Conservation (phyloP, 768 basidiomycete species). For the Daedaleopsis nitida region DNA sequence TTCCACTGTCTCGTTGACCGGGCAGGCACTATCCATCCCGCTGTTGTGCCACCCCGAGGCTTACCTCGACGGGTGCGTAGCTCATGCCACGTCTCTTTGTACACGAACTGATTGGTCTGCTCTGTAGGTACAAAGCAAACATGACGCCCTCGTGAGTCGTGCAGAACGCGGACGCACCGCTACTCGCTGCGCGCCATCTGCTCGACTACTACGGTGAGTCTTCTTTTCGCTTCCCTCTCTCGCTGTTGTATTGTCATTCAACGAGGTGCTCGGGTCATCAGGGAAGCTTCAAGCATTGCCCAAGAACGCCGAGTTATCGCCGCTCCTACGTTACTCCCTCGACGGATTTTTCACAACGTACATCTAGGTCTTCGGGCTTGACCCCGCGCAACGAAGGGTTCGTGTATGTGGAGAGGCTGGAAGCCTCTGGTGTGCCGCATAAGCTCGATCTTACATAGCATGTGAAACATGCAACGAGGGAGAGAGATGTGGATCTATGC, state of each 20-base stretch:
- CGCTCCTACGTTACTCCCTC: constrained; percentile 24
- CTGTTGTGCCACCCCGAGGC: constrained; percentile 21
- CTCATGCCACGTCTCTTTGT: not conserved
- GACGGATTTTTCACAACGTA: constrained; percentile 24
- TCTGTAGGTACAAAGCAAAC: not conserved
- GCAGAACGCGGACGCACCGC: not conserved
- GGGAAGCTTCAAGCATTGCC: constrained; percentile 1
- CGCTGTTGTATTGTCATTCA: not conserved
- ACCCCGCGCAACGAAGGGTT: constrained; percentile 33
- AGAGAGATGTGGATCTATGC: too few relatives aligned
- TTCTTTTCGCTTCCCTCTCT: not conserved
- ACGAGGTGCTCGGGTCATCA: not conserved
- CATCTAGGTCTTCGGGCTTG: constrained; percentile 27
- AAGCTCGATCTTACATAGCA: too few relatives aligned
- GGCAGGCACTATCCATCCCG: constrained; percentile 27
- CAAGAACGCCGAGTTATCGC: constrained; percentile 14
- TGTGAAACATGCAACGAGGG: too few relatives aligned
- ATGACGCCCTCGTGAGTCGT: not conserved
- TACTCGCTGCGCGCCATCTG: not conserved
- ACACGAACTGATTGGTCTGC: not conserved
- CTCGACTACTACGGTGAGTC: constrained; percentile 3
- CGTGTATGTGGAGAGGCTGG: constrained; percentile 22
- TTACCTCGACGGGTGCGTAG: constrained; percentile 23
- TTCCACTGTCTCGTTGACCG: constrained; percentile 27
- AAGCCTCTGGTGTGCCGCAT: not conserved